Evolutionary conservation across 352 stramenopile species (phyloP).

Genomic region (Phytophthora tubulina): DNA sequence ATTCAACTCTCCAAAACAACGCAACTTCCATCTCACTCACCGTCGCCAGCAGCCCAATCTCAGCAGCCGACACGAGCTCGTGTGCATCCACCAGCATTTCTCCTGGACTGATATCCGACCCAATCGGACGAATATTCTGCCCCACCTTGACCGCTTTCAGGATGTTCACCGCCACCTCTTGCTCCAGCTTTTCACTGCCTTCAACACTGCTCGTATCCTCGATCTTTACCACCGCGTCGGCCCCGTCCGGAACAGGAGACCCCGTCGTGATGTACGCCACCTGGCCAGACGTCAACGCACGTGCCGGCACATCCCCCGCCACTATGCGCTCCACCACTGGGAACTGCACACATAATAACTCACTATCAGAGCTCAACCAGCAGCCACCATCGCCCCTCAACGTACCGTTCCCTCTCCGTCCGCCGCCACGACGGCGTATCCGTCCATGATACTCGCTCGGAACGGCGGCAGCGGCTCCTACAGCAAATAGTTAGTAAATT

Average conservation of each 20-base stretch:
- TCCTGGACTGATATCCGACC: conserved; percentile 91
- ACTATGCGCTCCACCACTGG: conserved; percentile 74
- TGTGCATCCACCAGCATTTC: conserved; percentile 83
- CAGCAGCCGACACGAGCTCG: conserved; percentile 82
- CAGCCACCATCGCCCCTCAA: background rate
- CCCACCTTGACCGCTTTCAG: conserved; percentile 62
- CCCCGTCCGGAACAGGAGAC: conserved; percentile 88
- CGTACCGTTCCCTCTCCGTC: conserved; percentile 77
- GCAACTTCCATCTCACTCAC: conserved; percentile 39
- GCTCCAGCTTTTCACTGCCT: conserved; percentile 28
- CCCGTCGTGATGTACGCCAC: conserved; percentile 97
- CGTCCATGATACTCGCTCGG: conserved; percentile 98
- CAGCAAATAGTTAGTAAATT: background rate
- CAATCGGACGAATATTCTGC: conserved; percentile 88
- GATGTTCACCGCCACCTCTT: conserved; percentile 72
- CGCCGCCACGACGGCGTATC: conserved; percentile 94
- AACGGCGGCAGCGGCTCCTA: conserved; percentile 94
- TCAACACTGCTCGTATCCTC: conserved; percentile 90
- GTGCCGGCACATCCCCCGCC: conserved; percentile 63
- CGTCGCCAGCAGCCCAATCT: conserved; percentile 94
- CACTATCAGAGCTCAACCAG: conserved; percentile 1
- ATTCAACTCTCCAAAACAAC: background rate
- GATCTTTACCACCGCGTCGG: conserved; percentile 95
- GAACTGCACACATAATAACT: conserved; percentile 49
- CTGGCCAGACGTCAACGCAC: conserved; percentile 51